Evolutionary conservation across 75 land plant species (phyloP).

Genomic region (Pinus tabuliformis): DNA sequence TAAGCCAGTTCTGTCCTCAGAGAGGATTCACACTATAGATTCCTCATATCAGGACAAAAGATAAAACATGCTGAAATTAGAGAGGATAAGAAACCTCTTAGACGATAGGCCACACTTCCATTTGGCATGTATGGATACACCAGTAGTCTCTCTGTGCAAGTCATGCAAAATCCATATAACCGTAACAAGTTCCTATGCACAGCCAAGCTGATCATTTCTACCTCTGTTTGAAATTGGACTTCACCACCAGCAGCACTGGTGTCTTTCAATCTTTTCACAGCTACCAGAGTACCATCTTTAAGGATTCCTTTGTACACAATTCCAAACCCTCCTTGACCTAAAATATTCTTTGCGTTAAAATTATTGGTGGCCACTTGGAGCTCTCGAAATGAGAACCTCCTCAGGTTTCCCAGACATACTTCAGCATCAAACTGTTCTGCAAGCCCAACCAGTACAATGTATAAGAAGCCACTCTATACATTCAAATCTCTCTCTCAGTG

Average conservation of each 20-base stretch:
- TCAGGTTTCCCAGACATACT: constrained; percentile 57
- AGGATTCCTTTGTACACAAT: constrained; percentile 54
- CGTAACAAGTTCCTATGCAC: constrained; percentile 66
- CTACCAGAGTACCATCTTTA: constrained; percentile 44
- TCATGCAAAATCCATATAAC: constrained; percentile 55
- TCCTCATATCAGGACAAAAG: background rate
- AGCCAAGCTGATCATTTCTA: constrained; percentile 77
- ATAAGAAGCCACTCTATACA: no score
- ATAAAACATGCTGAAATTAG: background rate
- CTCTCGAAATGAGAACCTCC: constrained; percentile 58
- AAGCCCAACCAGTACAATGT: no score
- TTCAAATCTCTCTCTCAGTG: no score
- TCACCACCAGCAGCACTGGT: constrained; percentile 48
- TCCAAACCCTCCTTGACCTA: constrained; percentile 61
- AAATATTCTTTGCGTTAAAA: constrained; percentile 43
- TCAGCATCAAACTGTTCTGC: constrained; percentile 7
- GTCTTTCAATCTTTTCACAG: constrained; percentile 69
- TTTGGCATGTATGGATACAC: constrained; percentile 79
- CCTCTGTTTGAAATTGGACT: constrained; percentile 64
- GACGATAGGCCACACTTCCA: constrained; percentile 73
- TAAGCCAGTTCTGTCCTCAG: background rate
- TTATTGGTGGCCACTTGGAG: constrained; percentile 52
- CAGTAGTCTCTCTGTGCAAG: constrained; percentile 61
- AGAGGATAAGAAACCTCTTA: constrained; percentile 36
- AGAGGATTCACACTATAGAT: background rate